These are phyloP conservation scores for Ogataea henricii DNA, from an alignment of 805 yeast genomes.

Conservation along the genomic window DNA sequence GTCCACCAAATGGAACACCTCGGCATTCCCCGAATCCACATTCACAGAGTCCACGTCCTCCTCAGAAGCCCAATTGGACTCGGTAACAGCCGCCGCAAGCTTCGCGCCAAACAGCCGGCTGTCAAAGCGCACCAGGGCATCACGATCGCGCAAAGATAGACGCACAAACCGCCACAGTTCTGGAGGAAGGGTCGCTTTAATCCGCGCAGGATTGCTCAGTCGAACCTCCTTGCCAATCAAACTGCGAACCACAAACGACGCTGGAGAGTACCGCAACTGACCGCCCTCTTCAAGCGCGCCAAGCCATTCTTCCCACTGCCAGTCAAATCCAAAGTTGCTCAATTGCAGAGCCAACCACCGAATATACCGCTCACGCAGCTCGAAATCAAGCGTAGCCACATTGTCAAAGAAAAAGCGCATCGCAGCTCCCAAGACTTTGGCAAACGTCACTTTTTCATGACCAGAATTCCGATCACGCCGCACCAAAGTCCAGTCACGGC, in stretches of 20 bases:
- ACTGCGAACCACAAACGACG: conserved; percentile 70
- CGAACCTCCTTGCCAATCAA: conserved; percentile 82
- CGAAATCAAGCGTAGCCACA: conserved; percentile 70
- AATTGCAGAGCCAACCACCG: conserved; percentile 95
- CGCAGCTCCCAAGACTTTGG: conserved; percentile 94
- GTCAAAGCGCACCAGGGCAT: conserved; percentile 41
- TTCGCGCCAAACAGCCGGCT: conserved; percentile 34
- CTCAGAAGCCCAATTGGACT: conserved; percentile 20
- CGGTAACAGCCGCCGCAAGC: conserved; percentile 24
- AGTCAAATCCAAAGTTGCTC: conserved; percentile 89
- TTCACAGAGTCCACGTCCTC: conserved; percentile 22
- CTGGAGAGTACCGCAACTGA: conserved; percentile 64
- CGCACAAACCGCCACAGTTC: conserved; percentile 54
- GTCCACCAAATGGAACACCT: conserved; percentile 33
- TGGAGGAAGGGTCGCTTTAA: conserved; percentile 68
- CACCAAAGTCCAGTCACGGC: conserved; percentile 62
- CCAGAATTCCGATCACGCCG: conserved; percentile 17
- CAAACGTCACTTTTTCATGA: conserved; percentile 55
- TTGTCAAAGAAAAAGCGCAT: conserved; percentile 77
- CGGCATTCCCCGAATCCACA: conserved; percentile 31
- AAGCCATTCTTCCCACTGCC: conserved; percentile 98
- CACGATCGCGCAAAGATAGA: conserved; percentile 39
- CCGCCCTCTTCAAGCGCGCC: conserved; percentile 50
- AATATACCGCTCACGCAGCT: conserved; percentile 67
- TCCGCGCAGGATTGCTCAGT: conserved; percentile 71